A percentile compares a stretch with the other conserved stretches of the same genome.
Evolutionary conservation across 2,329 filamentous ascomycete species (phyloP).

Genomic region (Pyricularia pennisetigena): DNA sequence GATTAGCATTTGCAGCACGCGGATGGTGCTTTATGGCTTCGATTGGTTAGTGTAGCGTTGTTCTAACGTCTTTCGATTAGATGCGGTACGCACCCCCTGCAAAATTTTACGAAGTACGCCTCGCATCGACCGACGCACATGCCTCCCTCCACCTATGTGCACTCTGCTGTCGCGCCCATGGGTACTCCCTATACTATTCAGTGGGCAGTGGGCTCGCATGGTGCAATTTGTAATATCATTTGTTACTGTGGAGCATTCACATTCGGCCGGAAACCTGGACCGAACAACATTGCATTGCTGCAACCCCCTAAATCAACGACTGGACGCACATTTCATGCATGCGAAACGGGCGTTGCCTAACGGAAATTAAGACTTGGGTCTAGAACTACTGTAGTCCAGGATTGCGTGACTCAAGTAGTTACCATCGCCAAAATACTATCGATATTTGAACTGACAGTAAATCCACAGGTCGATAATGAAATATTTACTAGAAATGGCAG

Average conservation of each 20-base stretch:
- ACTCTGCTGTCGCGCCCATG: too few species aligned
- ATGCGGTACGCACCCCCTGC: background rate
- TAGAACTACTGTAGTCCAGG: too few species aligned
- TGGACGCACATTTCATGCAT: background rate
- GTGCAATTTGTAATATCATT: background rate
- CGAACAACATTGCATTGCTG: background rate
- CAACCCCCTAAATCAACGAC: background rate
- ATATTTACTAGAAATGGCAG: too few species aligned
- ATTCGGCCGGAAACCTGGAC: background rate
- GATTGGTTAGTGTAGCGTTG: background rate
- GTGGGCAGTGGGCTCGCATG: background rate
- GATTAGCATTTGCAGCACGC: background rate
- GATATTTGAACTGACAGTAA: background rate
- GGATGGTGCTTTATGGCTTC: background rate
- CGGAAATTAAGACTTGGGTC: background rate
- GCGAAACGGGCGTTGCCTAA: background rate
- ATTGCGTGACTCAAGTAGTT: background rate
- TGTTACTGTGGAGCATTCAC: background rate
- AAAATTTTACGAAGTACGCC: background rate
- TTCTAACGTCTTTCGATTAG: background rate
- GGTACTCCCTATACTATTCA: background rate
- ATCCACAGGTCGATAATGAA: background rate
- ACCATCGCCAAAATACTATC: background rate
- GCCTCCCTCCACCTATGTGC: too few species aligned
- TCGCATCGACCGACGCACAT: background rate